Percentiles rank a stretch among this genome's conserved stretches.
phyloP scores from a whole-genome alignment of 2,329 filamentous ascomycete species.

The Chalara sp. region DNA sequence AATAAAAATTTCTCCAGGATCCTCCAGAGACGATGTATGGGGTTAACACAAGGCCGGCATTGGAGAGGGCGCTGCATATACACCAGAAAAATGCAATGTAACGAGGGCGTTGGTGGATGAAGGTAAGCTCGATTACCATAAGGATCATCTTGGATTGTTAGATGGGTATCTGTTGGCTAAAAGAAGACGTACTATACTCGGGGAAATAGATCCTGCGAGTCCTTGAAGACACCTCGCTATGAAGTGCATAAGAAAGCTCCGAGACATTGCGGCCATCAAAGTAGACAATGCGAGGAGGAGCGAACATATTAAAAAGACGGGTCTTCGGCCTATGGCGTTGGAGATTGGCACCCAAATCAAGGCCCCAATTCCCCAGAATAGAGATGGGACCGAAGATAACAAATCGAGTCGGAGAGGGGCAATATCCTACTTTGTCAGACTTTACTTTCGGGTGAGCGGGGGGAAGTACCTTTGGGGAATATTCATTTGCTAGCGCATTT shows the following conservation, averaged over 20 bases:
- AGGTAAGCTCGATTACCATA: conserved; percentile 32
- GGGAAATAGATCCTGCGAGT: conserved; percentile 5
- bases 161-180: neutral
- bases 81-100: conserved; percentile 30
- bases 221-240: conserved; percentile 8
- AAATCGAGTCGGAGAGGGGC: conserved; percentile 3
- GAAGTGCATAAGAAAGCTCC: conserved; percentile 8
- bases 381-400: conserved; percentile 8
- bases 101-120: conserved; percentile 30
- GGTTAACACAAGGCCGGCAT: conserved; percentile 19
- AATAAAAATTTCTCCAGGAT: conserved; percentile 30
- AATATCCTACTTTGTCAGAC: conserved; percentile 5
- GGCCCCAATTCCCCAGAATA: conserved; percentile 26
- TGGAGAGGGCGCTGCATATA: conserved; percentile 20
- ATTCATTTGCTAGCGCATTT: conserved; percentile 4
- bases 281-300: conserved; percentile 23
- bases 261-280: conserved; percentile 1
- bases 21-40: conserved; percentile 23
- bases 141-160: conserved; percentile 11
- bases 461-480: neutral
- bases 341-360: conserved; percentile 32
- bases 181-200: conserved; percentile 6
- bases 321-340: conserved; percentile 31
- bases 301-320: conserved; percentile 27
- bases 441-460: neutral